Evolutionary conservation across 495 filamentous ascomycete genomes (phyloP).

Genomic region (Pseudotulostoma volvatum): DNA sequence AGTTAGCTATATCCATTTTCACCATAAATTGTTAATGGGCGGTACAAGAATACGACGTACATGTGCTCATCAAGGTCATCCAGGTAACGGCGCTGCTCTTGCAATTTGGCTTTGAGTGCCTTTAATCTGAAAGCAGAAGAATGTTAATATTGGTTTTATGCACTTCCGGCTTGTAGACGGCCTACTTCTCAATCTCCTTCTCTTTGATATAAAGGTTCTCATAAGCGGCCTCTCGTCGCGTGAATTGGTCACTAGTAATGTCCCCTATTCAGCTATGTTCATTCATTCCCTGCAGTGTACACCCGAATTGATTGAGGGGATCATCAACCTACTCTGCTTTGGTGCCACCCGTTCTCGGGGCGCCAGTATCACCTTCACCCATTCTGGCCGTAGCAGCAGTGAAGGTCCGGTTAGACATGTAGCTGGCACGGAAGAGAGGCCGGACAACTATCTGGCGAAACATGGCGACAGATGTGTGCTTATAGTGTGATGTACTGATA

Average conservation of each 20-base stretch:
- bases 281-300: neutral
- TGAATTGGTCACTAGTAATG: slow-evolving; percentile 62
- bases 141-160: neutral
- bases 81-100: slow-evolving; percentile 63
- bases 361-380: slow-evolving; percentile 53
- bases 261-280: neutral
- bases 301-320: neutral
- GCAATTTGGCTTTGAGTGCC: slow-evolving; percentile 58
- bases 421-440: slow-evolving; percentile 36
- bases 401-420: slow-evolving; percentile 42
- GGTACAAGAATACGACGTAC: slow-evolving; percentile 29
- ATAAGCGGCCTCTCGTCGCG: slow-evolving; percentile 70
- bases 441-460: slow-evolving; percentile 47
- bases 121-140: slow-evolving; percentile 27
- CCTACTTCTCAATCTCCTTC: slow-evolving; percentile 70
- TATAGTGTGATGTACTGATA: neutral
- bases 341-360: slow-evolving; percentile 31
- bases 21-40: neutral
- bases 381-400: slow-evolving; percentile 44
- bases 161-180: slow-evolving; percentile 1
- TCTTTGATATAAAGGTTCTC: slow-evolving; percentile 71
- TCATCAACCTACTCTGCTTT: slow-evolving; percentile 16
- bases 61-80: slow-evolving; percentile 73
- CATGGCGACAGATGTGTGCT: slow-evolving; percentile 31
- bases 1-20: slow-evolving; percentile 1